Percentiles rank a stretch among this genome's conserved stretches.
phyloP scores from a whole-genome alignment of 768 basidiomycete species.

The Mycena rosella region DNA sequence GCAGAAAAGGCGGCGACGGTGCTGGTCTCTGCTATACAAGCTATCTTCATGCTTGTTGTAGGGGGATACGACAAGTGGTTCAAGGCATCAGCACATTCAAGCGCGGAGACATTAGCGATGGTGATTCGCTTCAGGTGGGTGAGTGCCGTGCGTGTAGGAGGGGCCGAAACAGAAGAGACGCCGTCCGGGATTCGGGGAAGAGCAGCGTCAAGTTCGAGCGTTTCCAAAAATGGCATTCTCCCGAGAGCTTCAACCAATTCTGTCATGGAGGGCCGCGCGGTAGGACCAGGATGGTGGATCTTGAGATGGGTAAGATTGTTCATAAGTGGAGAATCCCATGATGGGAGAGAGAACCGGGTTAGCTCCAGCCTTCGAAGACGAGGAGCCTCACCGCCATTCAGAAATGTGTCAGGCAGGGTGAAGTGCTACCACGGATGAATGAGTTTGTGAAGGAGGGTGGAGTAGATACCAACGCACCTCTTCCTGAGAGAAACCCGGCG shows the following conservation, averaged over 20 bases:
- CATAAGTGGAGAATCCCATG: slow-evolving; percentile 52
- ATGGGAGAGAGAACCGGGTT: slow-evolving; percentile 46
- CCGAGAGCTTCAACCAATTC: slow-evolving; percentile 50
- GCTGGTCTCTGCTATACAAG: slow-evolving; percentile 1
- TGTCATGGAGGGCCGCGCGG: slow-evolving; percentile 45
- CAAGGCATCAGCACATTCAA: slow-evolving; percentile 44
- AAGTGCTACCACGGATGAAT: slow-evolving; percentile 30
- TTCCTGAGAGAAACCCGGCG: slow-evolving; percentile 36
- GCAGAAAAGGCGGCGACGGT: slow-evolving; percentile 9
- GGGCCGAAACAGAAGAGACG: slow-evolving; percentile 13
- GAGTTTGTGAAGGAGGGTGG: slow-evolving; percentile 26
- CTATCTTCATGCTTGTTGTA: slow-evolving; percentile 20
- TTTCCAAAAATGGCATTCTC: slow-evolving; percentile 49
- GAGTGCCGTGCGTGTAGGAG: slow-evolving; percentile 37
- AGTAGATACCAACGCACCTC: neutral
- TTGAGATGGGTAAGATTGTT: slow-evolving; percentile 52
- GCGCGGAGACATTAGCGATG: slow-evolving; percentile 36
- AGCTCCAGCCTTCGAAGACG: slow-evolving; percentile 53
- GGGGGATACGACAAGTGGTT: slow-evolving; percentile 31
- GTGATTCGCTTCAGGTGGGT: slow-evolving; percentile 39
- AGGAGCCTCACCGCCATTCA: slow-evolving; percentile 49
- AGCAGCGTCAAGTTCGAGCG: slow-evolving; percentile 51
- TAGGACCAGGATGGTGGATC: slow-evolving; percentile 44
- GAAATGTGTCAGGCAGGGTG: slow-evolving; percentile 43
- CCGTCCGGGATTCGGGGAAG: slow-evolving; percentile 44